Base-by-base conservation (phyloP, 73 alveolate species). In the Paramecium biaurelia region DNA sequence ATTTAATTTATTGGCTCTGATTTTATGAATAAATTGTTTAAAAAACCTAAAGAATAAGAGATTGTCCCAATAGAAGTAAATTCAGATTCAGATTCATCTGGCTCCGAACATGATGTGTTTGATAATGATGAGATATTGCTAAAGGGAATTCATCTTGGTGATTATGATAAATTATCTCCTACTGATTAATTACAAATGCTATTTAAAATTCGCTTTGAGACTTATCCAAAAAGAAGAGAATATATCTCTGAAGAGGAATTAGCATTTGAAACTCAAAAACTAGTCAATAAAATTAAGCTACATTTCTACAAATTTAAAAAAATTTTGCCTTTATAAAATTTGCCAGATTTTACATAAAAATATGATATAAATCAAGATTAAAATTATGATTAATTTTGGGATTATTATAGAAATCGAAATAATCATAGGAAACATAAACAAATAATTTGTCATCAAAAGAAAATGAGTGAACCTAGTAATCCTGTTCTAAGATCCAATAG, bases 21-120 rank as follows among this genome's bases (percentile, higher is more conserved):
- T 15, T 63, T 63, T 32, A 63, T 63, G 84, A 63, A 26, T 26
- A 53, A 53, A 18, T n/a, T 53, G 30, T 53, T 53, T 53, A 53
- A 53, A 23, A 53, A 53, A 53, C 68, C 68, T 3, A 53, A 53
- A 5, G 68, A 53, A 53, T 53, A 53, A 53, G 68, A 53, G 68
- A 53, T 53, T 53, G 20, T 53, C 14, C 68, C 68, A 53, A 53
- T 23, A 53, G 28, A 53, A n/a, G 30, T 53, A 15, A 53, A 53
- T 53, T 53, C 68, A 53, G 86, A 72, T 38, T 72, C 86, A 12
- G 56, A 32, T 72, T 72, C 86, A 15, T 32, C 56, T 32, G 86
- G 86, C 10, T 72, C 86, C 1, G 86, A 72, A 72, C 86, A 72
- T 72, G 86, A 72, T 32, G 86, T 72, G 18, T 72, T 32, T 14